These are phyloP conservation scores for Fagus crenata DNA, from an alignment of 306 rosid species.

Conservation along the genomic window DNA sequence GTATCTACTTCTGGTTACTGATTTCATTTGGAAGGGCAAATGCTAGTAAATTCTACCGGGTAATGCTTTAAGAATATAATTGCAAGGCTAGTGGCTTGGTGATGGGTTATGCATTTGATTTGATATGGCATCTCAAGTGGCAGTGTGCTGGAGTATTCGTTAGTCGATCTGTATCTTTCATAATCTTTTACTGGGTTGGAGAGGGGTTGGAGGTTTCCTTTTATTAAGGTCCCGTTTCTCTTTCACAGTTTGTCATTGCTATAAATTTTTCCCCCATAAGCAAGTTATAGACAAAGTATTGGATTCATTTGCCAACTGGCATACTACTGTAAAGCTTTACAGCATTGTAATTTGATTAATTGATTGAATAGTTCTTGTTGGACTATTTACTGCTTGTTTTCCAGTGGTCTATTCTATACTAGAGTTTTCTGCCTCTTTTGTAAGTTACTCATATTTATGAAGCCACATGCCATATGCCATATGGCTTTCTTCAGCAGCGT, in stretches of 20 bases:
- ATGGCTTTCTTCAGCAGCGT: background rate
- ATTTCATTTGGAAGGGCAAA: conserved; percentile 30
- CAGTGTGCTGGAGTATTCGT: conserved; percentile 37
- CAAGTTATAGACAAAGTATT: conserved; percentile 31
- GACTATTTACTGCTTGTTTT: conserved; percentile 14
- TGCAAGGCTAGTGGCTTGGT: conserved; percentile 4
- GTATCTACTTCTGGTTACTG: conserved; percentile 71
- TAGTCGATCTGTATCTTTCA: conserved; percentile 30
- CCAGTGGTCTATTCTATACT: background rate
- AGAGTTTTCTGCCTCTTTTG: background rate
- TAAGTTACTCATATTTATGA: background rate
- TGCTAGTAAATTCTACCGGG: conserved; percentile 17
- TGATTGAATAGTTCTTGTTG: conserved; percentile 13
- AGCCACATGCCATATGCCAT: background rate
- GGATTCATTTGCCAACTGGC: conserved; percentile 39
- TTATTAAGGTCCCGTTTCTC: conserved; percentile 30
- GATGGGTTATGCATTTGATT: background rate
- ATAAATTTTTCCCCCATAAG: conserved; percentile 25
- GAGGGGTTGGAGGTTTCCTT: conserved; percentile 30
- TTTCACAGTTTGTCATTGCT: conserved; percentile 14
- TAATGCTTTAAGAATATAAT: conserved; percentile 23
- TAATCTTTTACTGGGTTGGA: conserved; percentile 17
- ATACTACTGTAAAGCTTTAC: conserved; percentile 51
- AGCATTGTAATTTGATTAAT: conserved; percentile 34
- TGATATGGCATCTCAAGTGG: conserved; percentile 17